Percentiles rank a stretch among this genome's conserved stretches.
Conservation (phyloP, 176 grass and related monocot species). For the Paspalum notatum region DNA sequence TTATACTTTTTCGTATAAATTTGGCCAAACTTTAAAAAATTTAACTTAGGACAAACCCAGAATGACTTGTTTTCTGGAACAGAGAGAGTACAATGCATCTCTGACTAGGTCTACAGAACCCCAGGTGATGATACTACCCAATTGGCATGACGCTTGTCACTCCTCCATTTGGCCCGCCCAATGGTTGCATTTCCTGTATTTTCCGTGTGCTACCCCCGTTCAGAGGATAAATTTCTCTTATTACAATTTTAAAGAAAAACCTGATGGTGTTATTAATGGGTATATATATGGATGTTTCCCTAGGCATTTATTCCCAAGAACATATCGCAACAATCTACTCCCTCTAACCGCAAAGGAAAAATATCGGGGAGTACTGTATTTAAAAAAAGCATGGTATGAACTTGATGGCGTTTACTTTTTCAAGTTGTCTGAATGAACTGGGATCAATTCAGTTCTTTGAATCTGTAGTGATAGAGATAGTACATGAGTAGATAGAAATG, state of each 20-base stretch:
- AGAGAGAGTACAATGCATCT: slow-evolving; percentile 44
- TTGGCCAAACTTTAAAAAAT: too few relatives aligned
- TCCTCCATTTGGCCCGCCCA: neutral
- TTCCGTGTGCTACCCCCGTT: too few relatives aligned
- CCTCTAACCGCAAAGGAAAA: too few relatives aligned
- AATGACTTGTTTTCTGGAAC: too few relatives aligned
- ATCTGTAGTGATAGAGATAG: too few relatives aligned
- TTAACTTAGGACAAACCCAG: too few relatives aligned
- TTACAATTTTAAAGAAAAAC: neutral
- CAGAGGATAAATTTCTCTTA: neutral
- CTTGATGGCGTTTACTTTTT: neutral
- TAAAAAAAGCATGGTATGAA: neutral
- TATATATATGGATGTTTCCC: neutral
- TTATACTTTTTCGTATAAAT: too few relatives aligned
- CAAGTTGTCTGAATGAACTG: neutral
- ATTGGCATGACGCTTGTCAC: neutral
- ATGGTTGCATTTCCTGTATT: neutral
- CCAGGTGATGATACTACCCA: neutral
- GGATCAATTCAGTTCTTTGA: too few relatives aligned
- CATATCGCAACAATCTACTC: too few relatives aligned
- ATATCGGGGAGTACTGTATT: too few relatives aligned
- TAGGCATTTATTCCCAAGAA: too few relatives aligned
- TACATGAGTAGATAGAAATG: too few relatives aligned
- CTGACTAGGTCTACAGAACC: neutral
- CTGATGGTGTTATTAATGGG: neutral